Evolutionary conservation across 345 rosid species (phyloP).

Genomic region (Eucalyptus marginata): DNA sequence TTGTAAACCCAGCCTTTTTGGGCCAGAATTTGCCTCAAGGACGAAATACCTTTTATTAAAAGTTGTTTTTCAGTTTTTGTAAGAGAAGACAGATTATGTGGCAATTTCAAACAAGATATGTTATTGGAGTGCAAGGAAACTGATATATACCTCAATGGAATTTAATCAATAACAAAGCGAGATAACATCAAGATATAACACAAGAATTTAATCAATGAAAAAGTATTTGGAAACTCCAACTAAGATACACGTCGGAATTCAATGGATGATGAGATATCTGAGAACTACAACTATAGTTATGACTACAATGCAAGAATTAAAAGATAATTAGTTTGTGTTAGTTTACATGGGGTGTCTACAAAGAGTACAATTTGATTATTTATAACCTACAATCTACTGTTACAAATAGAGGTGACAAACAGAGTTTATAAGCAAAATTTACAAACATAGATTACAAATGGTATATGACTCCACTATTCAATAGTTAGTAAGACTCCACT

Average conservation of each 20-base stretch:
- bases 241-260: fast-evolving
- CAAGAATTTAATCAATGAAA: neutral
- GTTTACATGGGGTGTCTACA: neutral
- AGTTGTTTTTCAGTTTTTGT: neutral
- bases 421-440: neutral
- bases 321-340: neutral
- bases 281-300: neutral
- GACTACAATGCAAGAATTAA: neutral
- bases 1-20: neutral
- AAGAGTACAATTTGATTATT: neutral
- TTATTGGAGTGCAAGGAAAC: fast-evolving
- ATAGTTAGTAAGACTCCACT: neutral
- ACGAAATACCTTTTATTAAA: too few species aligned
- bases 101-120: neutral
- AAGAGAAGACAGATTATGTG: neutral
- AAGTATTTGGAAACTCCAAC: too few species aligned
- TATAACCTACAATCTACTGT: neutral
- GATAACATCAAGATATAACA: too few species aligned
- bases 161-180: too few species aligned
- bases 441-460: neutral
- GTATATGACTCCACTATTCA: neutral
- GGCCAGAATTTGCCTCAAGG: neutral
- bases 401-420: neutral
- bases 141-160: neutral
- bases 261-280: too few species aligned